A percentile compares a stretch with the other conserved stretches of the same genome.
These are phyloP conservation scores for Diutina scorzettiae DNA, from an alignment of 1,139 yeast species.

Conservation along the genomic window DNA sequence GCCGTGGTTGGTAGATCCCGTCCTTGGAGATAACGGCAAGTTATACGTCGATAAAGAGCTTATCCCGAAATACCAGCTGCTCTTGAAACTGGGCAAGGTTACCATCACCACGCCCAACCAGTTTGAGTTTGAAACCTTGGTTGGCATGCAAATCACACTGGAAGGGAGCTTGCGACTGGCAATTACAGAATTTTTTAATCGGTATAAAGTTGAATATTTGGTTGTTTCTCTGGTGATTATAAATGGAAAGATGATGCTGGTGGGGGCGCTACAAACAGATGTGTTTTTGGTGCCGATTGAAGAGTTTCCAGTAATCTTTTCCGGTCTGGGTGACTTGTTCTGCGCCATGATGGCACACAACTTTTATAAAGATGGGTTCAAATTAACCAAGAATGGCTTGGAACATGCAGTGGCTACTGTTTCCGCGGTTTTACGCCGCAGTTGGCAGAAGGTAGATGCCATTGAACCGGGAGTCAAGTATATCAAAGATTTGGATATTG, in stretches of 20 bases:
- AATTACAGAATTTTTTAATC: conserved; percentile 12
- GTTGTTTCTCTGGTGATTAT: conserved; percentile 26
- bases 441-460: conserved; percentile 7
- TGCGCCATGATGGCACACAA: conserved; percentile 27
- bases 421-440: conserved; percentile 19
- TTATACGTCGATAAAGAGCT: conserved; percentile 24
- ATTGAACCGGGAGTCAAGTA: not conserved
- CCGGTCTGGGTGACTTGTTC: conserved; percentile 36
- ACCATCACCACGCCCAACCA: conserved; percentile 29
- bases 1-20: conserved; percentile 28
- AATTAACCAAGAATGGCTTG: conserved; percentile 18
- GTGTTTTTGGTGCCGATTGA: conserved; percentile 20
- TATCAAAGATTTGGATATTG: not conserved
- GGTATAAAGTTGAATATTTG: conserved; percentile 17
- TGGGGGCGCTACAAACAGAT: conserved; percentile 15
- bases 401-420: conserved; percentile 19
- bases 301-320: conserved; percentile 25
- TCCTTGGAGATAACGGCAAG: conserved; percentile 28
- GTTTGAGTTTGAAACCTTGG: conserved; percentile 26
- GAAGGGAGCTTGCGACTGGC: conserved; percentile 17
- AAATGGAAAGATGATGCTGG: conserved; percentile 20
- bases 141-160: conserved; percentile 14
- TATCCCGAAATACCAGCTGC: conserved; percentile 18
- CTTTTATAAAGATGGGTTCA: conserved; percentile 14
- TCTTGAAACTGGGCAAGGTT: conserved; percentile 19